These are phyloP conservation scores for Botrytis sinoallii DNA, from an alignment of 2,329 filamentous ascomycete genomes.

Conservation along the genomic window DNA sequence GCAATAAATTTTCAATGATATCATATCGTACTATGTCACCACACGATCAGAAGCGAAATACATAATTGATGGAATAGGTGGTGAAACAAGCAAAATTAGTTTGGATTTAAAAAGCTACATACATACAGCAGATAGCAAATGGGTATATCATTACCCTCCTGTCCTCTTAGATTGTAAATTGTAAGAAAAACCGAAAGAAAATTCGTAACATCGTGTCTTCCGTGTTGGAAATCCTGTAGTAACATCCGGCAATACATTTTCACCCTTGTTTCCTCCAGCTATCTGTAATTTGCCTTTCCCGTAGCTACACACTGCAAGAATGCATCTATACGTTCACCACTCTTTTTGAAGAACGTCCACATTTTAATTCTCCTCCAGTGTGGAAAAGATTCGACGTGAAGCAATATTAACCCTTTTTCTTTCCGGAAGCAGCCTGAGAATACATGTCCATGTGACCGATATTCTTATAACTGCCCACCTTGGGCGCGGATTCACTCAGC, in stretches of 20 bases:
- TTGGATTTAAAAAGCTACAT: neutral
- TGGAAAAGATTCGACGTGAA: neutral
- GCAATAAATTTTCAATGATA: neutral
- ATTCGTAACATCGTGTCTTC: neutral
- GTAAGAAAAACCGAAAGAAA: neutral
- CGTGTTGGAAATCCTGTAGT: neutral
- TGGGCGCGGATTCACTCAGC: constrained; percentile 24
- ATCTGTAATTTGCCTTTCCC: neutral
- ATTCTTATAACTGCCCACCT: constrained; percentile 25
- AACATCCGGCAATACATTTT: neutral
- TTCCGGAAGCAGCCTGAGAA: constrained; percentile 2
- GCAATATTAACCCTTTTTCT: neutral
- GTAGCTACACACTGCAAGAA: too few species aligned
- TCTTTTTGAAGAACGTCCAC: neutral
- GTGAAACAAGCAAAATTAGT: neutral
- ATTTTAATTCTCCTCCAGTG: neutral
- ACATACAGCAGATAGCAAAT: neutral
- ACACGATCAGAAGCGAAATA: neutral
- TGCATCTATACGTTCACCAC: neutral
- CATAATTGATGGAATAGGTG: neutral
- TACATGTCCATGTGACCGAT: constrained; percentile 24
- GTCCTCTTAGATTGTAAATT: too few species aligned
- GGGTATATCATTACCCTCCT: neutral
- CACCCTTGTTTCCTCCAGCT: neutral
- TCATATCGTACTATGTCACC: rapidly evolving